Evolutionary conservation across 257 asterid species (phyloP).

Genomic region (Solanum paucissectum): DNA sequence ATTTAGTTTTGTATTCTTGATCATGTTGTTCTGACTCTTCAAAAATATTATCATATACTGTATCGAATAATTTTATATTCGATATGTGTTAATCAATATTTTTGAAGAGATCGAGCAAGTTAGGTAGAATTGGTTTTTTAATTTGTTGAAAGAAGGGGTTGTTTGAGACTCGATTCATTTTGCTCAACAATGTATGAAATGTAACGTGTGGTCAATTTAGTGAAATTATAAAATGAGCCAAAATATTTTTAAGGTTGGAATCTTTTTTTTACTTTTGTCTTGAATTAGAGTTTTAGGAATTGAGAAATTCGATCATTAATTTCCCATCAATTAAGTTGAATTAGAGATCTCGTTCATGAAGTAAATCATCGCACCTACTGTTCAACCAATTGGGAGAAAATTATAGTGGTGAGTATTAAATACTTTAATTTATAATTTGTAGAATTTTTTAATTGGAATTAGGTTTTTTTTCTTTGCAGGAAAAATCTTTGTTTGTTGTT

Average conservation of each 20-base stretch:
- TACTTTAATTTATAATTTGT: background rate
- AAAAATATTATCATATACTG: background rate
- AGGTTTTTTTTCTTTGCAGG: background rate
- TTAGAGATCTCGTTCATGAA: background rate
- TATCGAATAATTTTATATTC: background rate
- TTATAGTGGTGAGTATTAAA: background rate
- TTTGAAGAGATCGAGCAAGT: background rate
- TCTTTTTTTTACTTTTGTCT: background rate
- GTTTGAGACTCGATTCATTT: background rate
- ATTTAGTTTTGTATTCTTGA: constrained; percentile 31
- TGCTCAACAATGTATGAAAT: background rate
- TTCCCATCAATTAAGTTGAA: background rate
- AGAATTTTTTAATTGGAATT: background rate
- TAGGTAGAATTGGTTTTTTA: background rate
- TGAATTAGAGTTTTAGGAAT: background rate
- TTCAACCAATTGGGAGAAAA: too few relatives aligned
- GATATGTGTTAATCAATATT: background rate
- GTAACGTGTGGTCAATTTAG: background rate
- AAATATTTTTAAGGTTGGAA: background rate
- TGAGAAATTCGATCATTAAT: background rate
- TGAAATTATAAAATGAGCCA: background rate
- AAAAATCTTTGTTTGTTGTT: background rate
- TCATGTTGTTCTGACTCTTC: background rate
- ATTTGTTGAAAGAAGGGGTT: background rate
- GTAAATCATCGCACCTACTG: background rate